Conservation (phyloP, 1,284 basidiomycete genomes). For the Mycena citricolor region DNA sequence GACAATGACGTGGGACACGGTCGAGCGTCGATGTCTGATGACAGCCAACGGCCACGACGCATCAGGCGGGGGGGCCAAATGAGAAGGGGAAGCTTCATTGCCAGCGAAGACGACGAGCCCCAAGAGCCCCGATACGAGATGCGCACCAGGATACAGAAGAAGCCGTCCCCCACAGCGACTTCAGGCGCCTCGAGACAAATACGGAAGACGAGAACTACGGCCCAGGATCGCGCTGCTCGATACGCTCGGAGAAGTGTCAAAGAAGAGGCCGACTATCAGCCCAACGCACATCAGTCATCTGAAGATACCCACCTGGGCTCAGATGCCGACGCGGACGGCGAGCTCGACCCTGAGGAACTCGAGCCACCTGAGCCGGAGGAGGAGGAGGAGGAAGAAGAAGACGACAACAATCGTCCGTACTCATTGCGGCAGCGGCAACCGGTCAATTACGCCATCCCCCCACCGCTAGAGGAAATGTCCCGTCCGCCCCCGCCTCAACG, state of each 20-base stretch:
- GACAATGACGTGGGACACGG: slow-evolving; percentile 23
- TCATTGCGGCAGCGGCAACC: slow-evolving; percentile 59
- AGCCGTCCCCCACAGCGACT: slow-evolving; percentile 25
- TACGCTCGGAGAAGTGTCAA: slow-evolving; percentile 29
- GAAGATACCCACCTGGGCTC: slow-evolving; percentile 39
- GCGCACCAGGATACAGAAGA: slow-evolving; percentile 38
- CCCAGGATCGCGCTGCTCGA: slow-evolving; percentile 3
- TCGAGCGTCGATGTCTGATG: slow-evolving; percentile 16
- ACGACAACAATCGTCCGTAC: slow-evolving; percentile 61
- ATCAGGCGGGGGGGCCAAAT: slow-evolving; percentile 16
- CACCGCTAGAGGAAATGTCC: slow-evolving; percentile 65
- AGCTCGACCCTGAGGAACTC: slow-evolving; percentile 25
- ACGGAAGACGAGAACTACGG: slow-evolving; percentile 2
- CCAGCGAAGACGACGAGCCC: slow-evolving; percentile 49
- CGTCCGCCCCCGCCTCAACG: slow-evolving; percentile 42
- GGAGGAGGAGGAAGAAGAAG: slow-evolving; percentile 39
- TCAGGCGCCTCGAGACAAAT: no score
- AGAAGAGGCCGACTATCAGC: slow-evolving; percentile 45
- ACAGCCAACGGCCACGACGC: slow-evolving; percentile 27
- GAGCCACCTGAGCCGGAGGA: slow-evolving; percentile 24
- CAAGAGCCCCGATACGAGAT: slow-evolving; percentile 32
- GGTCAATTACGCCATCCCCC: slow-evolving; percentile 77
- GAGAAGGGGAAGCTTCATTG: slow-evolving; percentile 39
- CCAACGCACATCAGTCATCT: slow-evolving; percentile 45
- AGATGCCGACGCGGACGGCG: slow-evolving; percentile 38